These are phyloP conservation scores for Xylaria sp. DNA, from an alignment of 2,329 filamentous ascomycete genomes.

Conservation along the genomic window DNA sequence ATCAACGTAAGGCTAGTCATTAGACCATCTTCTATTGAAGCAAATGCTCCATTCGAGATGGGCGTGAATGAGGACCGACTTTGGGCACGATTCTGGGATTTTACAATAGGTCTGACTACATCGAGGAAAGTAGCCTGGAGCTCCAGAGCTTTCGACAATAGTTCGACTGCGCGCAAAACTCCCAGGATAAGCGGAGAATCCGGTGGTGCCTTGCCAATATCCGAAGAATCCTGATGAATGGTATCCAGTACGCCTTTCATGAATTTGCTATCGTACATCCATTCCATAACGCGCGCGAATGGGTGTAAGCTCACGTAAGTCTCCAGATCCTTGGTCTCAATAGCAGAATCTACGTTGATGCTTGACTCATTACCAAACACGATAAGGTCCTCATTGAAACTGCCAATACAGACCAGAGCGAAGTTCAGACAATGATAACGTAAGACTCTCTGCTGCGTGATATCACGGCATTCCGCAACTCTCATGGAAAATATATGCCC, in stretches of 20 bases:
- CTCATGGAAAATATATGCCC: constrained; percentile 79
- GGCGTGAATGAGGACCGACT: constrained; percentile 49
- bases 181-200: constrained; percentile 86
- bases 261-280: constrained; percentile 95
- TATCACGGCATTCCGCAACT: constrained; percentile 71
- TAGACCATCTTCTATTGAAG: constrained; percentile 93
- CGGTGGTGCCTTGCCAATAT: constrained; percentile 76
- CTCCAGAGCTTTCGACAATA: constrained; percentile 84
- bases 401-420: constrained; percentile 79
- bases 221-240: constrained; percentile 78
- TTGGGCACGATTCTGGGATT: constrained; percentile 65
- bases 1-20: constrained; percentile 82
- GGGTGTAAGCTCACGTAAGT: constrained; percentile 89
- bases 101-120: constrained; percentile 83
- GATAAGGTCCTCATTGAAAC: constrained; percentile 94
- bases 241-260: constrained; percentile 81
- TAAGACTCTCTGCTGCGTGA: constrained; percentile 76
- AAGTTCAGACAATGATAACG: constrained; percentile 87
- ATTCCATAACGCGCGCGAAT: constrained; percentile 95
- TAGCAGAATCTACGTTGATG: constrained; percentile 78
- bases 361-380: constrained; percentile 83
- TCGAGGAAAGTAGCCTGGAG: constrained; percentile 92
- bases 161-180: constrained; percentile 81
- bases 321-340: constrained; percentile 78
- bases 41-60: constrained; percentile 74